Percentiles rank a stretch among this genome's conserved stretches.
These are phyloP conservation scores for Pyrenophora seminiperda DNA, from an alignment of 2,329 filamentous ascomycete genomes.

Conservation along the genomic window DNA sequence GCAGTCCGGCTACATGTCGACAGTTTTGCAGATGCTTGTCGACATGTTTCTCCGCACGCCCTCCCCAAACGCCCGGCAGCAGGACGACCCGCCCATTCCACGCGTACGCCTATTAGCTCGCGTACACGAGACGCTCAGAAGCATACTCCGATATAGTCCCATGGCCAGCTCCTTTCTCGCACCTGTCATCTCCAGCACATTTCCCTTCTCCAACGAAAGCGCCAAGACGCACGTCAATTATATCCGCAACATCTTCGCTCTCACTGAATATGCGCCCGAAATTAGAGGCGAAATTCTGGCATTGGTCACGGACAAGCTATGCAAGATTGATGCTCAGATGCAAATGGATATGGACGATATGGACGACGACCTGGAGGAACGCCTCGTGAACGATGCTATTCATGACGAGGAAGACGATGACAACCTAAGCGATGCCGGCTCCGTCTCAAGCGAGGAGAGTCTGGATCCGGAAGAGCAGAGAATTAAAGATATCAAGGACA, in stretches of 20 bases:
- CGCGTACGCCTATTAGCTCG: conserved; percentile 71
- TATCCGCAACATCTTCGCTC: conserved; percentile 78
- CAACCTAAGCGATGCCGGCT: conserved; percentile 70
- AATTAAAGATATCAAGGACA: conserved; percentile 75
- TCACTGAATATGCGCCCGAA: conserved; percentile 78
- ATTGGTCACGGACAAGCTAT: conserved; percentile 80
- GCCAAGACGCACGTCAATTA: conserved; percentile 85
- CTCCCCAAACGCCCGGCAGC: conserved; percentile 59
- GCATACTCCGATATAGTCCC: conserved; percentile 80
- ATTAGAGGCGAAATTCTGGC: conserved; percentile 80
- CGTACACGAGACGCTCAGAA: conserved; percentile 75
- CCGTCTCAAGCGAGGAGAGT: conserved; percentile 68
- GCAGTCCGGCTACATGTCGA: conserved; percentile 76
- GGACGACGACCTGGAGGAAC: conserved; percentile 83
- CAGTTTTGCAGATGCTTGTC: conserved; percentile 80
- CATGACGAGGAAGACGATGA: conserved; percentile 54
- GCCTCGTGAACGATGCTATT: conserved; percentile 65
- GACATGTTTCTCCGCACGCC: conserved; percentile 71
- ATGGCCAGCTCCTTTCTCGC: conserved; percentile 74
- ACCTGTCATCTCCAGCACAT: conserved; percentile 68
- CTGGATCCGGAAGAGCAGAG: conserved; percentile 62
- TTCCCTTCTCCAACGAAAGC: conserved; percentile 77
- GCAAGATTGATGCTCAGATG: conserved; percentile 95
- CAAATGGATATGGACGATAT: conserved; percentile 91
- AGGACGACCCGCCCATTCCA: conserved; percentile 62